phyloP scores from a whole-genome alignment of 176 grass and related monocot species.

The Dendrocalamus sinicus region DNA sequence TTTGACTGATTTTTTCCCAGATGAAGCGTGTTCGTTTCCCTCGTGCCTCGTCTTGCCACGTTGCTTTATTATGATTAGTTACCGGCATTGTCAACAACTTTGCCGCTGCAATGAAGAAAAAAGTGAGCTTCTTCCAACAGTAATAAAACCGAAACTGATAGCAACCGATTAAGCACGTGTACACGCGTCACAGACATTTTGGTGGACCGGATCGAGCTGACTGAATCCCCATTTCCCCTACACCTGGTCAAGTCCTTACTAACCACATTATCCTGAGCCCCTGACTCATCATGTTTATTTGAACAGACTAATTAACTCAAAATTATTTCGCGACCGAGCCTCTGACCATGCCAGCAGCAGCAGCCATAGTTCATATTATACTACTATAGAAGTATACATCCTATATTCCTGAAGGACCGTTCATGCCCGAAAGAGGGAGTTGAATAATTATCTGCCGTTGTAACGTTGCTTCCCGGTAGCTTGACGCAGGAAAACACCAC shows the following conservation, averaged over 20 bases:
- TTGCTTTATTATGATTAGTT: neutral
- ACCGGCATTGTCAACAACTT: neutral
- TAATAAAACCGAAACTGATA: constrained; percentile 4
- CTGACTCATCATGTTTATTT: neutral
- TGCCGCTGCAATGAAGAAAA: neutral
- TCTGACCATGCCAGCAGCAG: constrained; percentile 11
- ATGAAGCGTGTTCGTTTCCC: constrained; percentile 16
- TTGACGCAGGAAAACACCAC: constrained; percentile 19
- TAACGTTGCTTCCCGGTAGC: neutral
- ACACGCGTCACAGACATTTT: neutral
- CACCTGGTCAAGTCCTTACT: neutral
- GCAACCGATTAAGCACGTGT: neutral
- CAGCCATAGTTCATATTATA: neutral
- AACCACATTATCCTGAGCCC: neutral
- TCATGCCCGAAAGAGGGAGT: neutral
- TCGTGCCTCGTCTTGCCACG: neutral
- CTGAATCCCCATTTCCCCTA: constrained; percentile 24
- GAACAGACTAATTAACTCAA: neutral
- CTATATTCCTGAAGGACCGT: constrained; percentile 11
- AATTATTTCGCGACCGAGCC: neutral
- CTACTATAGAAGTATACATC: neutral
- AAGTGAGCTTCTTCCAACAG: constrained; percentile 4
- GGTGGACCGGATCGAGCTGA: constrained; percentile 13
- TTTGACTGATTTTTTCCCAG: constrained; percentile 9
- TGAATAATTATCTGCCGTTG: constrained; percentile 17